These are phyloP conservation scores for Paraphysoderma sedebokerense DNA, from an alignment of 371 early-diverging fungal genomes.

Conservation along the genomic window DNA sequence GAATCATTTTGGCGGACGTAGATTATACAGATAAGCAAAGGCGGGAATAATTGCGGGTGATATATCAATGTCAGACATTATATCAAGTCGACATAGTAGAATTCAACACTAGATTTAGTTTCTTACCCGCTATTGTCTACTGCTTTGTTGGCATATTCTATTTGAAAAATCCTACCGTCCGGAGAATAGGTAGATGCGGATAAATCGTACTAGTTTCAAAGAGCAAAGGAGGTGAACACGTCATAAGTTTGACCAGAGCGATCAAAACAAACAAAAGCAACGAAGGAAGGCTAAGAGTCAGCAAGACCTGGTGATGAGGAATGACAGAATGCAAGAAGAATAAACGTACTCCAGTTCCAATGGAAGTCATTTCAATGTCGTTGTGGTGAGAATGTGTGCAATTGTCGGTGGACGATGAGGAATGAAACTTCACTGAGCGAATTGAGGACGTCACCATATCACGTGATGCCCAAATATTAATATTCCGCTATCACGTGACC, in stretches of 20 bases:
- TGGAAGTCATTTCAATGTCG: constrained; percentile 55
- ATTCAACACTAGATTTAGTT: not conserved
- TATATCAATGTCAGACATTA: not conserved
- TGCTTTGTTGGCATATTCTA: constrained; percentile 95
- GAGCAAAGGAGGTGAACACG: not conserved
- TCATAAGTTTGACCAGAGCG: not conserved
- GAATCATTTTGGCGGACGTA: too few species aligned
- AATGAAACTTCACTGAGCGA: too few species aligned
- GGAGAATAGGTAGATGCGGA: constrained; percentile 95
- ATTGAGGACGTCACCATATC: too few species aligned
- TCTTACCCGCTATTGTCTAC: constrained; percentile 92
- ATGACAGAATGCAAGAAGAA: not conserved
- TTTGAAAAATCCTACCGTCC: constrained; percentile 96
- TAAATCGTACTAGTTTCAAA: constrained; percentile 67
- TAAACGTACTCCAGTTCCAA: constrained; percentile 45
- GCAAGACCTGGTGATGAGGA: not conserved
- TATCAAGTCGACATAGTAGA: not conserved
- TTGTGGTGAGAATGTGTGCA: too few species aligned
- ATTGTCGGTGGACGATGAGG: too few species aligned
- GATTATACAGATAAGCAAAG: not conserved
- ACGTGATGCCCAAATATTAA: too few species aligned
- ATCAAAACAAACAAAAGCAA: not conserved
- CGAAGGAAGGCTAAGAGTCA: not conserved
- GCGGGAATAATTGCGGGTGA: not conserved
- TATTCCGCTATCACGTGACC: too few species aligned